Evolutionary conservation across 2,329 filamentous ascomycete species (phyloP).

Genomic region (Monosporascus ibericus): DNA sequence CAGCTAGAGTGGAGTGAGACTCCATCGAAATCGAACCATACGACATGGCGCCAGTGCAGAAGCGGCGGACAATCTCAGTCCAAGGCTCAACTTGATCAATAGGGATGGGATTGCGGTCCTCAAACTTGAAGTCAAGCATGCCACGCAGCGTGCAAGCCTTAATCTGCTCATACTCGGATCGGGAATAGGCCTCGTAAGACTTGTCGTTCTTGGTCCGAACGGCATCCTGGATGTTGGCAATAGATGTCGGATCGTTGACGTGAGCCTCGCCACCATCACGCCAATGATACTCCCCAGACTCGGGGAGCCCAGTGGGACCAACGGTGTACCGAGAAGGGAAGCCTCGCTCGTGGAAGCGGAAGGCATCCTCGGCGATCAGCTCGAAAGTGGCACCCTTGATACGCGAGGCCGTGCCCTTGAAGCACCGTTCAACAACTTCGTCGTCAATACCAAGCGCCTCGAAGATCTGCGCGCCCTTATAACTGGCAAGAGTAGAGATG

Average conservation of each 20-base stretch:
- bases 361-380: conserved; percentile 86
- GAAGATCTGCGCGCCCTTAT: conserved; percentile 98
- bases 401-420: conserved; percentile 87
- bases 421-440: conserved; percentile 86
- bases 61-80: conserved; percentile 95
- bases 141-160: conserved; percentile 93
- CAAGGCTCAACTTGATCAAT: conserved; percentile 97
- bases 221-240: conserved; percentile 95
- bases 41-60: conserved; percentile 97
- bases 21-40: conserved; percentile 99
- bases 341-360: conserved; percentile 90
- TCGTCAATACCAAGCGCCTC: conserved; percentile 93
- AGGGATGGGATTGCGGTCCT: conserved; percentile 74
- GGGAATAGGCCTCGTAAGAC: conserved; percentile 94
- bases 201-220: conserved; percentile 97
- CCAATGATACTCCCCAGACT: conserved; percentile 98
- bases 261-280: conserved; percentile 92
- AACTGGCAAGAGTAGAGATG: conserved; percentile 91
- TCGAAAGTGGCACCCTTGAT: conserved; percentile 94
- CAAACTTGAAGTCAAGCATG: conserved; percentile 93
- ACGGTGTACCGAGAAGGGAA: conserved; percentile 77
- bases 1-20: conserved; percentile 88
- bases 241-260: conserved; percentile 89
- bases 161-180: conserved; percentile 90
- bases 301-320: conserved; percentile 71